phyloP scores from a whole-genome alignment of 345 rosid genomes.

The Syzygium grande region DNA sequence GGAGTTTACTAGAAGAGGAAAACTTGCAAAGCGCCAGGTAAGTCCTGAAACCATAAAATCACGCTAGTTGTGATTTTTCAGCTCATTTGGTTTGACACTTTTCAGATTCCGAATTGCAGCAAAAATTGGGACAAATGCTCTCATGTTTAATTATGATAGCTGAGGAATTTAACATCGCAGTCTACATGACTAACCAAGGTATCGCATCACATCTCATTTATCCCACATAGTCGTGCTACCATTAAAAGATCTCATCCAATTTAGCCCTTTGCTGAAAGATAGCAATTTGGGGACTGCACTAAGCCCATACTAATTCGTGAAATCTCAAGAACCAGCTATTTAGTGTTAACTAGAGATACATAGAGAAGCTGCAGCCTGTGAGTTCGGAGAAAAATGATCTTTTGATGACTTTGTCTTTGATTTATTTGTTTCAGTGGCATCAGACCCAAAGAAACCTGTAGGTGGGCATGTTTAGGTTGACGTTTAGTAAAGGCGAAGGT shows the following conservation, averaged over 20 bases:
- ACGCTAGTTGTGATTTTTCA: background rate
- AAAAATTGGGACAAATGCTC: too few relatives aligned
- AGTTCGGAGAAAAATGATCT: background rate
- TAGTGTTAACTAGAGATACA: too few relatives aligned
- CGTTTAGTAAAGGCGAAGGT: conserved; percentile 94
- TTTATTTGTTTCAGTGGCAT: conserved; percentile 57
- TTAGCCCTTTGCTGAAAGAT: background rate
- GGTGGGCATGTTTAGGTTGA: conserved; percentile 87
- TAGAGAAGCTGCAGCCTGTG: too few relatives aligned
- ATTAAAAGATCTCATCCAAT: background rate
- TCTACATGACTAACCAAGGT: too few relatives aligned
- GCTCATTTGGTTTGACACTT: background rate
- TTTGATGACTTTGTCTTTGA: too few relatives aligned
- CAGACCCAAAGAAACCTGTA: conserved; percentile 92
- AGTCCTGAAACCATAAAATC: background rate
- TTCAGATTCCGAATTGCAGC: background rate
- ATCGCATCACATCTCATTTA: too few relatives aligned
- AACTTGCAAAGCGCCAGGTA: background rate
- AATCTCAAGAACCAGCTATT: too few relatives aligned
- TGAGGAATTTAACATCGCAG: too few relatives aligned
- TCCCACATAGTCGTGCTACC: background rate
- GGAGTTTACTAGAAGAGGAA: background rate
- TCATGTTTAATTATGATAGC: too few relatives aligned
- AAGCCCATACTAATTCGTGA: too few relatives aligned
- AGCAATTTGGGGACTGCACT: too few relatives aligned